Conservation (phyloP, 23 red algal species). For the Gracilaria vermiculophylla region DNA sequence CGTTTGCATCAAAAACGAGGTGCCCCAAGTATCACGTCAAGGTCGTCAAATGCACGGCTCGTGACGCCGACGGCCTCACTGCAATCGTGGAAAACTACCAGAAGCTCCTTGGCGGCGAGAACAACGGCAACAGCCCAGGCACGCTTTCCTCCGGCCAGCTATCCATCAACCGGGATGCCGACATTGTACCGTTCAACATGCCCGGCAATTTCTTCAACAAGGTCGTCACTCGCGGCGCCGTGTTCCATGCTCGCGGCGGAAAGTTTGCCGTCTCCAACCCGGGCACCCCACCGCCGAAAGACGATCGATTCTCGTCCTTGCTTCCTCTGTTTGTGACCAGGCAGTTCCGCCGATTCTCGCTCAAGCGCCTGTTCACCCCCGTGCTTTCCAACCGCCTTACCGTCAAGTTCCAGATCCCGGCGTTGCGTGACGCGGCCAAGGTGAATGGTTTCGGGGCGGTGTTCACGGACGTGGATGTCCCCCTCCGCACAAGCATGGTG, state of each 20-base stretch:
- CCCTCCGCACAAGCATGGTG: slow-evolving; percentile 7
- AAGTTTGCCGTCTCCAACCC: slow-evolving; percentile 53
- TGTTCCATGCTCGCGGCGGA: not conserved
- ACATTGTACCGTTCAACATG: slow-evolving; percentile 67
- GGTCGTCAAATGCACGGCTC: too few species aligned
- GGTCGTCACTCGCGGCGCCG: slow-evolving; percentile 25
- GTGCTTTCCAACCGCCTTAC: slow-evolving; percentile 25
- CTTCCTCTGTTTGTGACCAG: not conserved
- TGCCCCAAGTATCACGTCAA: too few species aligned
- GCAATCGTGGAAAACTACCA: not conserved
- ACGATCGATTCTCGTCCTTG: slow-evolving; percentile 51
- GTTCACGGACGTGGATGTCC: slow-evolving; percentile 29
- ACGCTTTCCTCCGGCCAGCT: not conserved
- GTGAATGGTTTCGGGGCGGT: slow-evolving; percentile 33
- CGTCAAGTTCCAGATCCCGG: slow-evolving; percentile 20
- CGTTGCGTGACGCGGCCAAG: not conserved
- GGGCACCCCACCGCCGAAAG: not conserved
- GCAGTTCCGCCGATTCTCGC: slow-evolving; percentile 28
- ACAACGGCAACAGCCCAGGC: slow-evolving; percentile 7
- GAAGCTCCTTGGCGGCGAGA: not conserved
- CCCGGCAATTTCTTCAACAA: slow-evolving; percentile 55
- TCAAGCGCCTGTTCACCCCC: slow-evolving; percentile 43
- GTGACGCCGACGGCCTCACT: not conserved
- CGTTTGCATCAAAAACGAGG: too few species aligned
- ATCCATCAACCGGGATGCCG: slow-evolving; percentile 61